Evolutionary conservation across 441 rosid species (phyloP), one percentile per base, ranked within the genome.

Genomic region (Populus trichocarpa): DNA sequence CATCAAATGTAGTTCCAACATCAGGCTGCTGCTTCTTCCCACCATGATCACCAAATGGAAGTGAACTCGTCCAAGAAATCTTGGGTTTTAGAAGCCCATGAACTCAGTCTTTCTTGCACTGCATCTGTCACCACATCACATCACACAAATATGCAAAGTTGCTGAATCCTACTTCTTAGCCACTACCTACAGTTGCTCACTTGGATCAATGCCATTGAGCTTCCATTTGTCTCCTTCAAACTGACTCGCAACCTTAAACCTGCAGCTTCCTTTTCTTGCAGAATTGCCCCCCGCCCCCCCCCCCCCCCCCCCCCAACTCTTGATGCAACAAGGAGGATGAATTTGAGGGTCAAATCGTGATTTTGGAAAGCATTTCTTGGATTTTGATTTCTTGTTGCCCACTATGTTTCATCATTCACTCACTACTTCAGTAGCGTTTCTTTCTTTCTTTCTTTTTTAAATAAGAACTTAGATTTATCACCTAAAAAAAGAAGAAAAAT

Each of bases 161-260:
- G 30, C 13, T 22, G 11, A 25, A 33, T 6, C 23, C 30, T 50
- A 13, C n/a, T n/a, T n/a, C 30, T 16, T 16, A 9, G 20, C 5
- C 5, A 25, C n/a, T 11, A 67, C 14, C 36, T 14, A 68, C 23
- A 33, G 5, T n/a, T 70, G 75, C 91, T 76, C 83, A 91, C 97
- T 75, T 67, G 95, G 67, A 78, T 91, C 93, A 75, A 95, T 86
- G 42, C 88, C 92, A 72, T 67, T 86, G 5, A 91, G 85, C 90
- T 92, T 93, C 99, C 96, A 91, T 72, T 75, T 85, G 69, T 91
- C 85, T 10, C 86, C 87, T 12, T 32, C 86, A 75, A 88, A 85
- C 86, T 86, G 90, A 10, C 86, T 82, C 53, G 84, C 87, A 77
- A 91, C 81, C 85, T 86, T 91, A 75, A 87, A 89, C 76, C 86